Conservation (phyloP, 2,329 filamentous ascomycete species). For the Venturia nashicola region DNA sequence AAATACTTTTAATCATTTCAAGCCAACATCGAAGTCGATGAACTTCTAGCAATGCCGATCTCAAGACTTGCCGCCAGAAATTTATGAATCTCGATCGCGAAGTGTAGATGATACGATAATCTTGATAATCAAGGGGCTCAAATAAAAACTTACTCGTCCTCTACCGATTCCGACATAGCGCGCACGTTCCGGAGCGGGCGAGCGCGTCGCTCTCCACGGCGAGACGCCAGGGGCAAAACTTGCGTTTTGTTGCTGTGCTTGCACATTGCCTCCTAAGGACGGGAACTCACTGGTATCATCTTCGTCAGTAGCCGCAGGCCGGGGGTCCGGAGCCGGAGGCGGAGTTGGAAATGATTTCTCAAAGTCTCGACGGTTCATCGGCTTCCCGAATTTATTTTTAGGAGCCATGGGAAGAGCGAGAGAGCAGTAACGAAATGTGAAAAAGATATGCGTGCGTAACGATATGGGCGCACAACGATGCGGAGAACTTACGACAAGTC, state of each 20-base stretch:
- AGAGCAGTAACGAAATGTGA: not conserved
- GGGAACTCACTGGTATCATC: constrained; percentile 43
- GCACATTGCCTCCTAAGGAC: constrained; percentile 44
- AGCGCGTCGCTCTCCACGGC: constrained; percentile 20
- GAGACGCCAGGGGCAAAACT: not conserved
- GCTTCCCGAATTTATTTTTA: not conserved
- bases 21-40: too few species aligned
- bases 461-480: not conserved
- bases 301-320: not conserved
- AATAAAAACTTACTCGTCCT: not conserved
- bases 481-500: constrained; percentile 42
- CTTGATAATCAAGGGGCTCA: too few species aligned
- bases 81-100: too few species aligned
- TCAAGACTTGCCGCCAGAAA: too few species aligned
- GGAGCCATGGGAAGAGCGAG: not conserved
- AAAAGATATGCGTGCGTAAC: not conserved
- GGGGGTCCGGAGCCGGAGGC: too few species aligned
- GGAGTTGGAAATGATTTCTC: not conserved
- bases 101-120: too few species aligned
- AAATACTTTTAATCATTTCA: not conserved
- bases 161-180: constrained; percentile 13
- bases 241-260: constrained; percentile 33
- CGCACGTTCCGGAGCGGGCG: constrained; percentile 39
- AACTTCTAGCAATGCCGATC: too few species aligned
- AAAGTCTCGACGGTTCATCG: not conserved